A percentile compares a stretch with the other conserved stretches of the same genome.
phyloP scores from a whole-genome alignment of 352 stramenopile species.

The Phytopythium chamaehyphon region DNA sequence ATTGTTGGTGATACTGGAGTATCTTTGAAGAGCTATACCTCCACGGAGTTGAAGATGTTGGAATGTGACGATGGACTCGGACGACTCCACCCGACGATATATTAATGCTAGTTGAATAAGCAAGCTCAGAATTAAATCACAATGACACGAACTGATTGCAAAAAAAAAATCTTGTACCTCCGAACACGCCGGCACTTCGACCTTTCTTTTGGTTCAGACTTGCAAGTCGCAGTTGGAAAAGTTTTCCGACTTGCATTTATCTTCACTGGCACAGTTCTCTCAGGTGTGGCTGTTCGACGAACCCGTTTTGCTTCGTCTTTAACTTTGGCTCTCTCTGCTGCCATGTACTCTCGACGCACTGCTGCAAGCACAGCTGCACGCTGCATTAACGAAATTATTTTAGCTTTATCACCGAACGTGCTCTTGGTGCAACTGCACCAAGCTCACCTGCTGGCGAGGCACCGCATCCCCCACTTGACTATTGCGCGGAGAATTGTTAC shows the following conservation, averaged over 20 bases:
- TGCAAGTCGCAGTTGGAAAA: no score
- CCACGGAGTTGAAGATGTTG: constrained; percentile 46
- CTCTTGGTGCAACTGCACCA: background rate
- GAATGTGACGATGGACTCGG: constrained; percentile 27
- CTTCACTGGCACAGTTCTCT: background rate
- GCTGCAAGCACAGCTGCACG: constrained; percentile 42
- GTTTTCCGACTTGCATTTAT: background rate
- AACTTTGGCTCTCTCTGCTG: constrained; percentile 28
- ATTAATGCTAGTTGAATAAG: constrained; percentile 21
- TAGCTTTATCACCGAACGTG: no score
- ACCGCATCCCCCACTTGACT: constrained; percentile 10
- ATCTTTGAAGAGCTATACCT: constrained; percentile 18
- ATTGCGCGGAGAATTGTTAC: background rate
- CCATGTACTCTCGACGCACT: constrained; percentile 61
- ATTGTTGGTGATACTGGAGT: background rate
- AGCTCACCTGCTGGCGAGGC: constrained; percentile 15
- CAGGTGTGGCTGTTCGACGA: background rate
- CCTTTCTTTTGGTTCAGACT: no score
- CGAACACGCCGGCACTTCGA: no score
- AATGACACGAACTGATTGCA: no score
- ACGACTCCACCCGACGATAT: constrained; percentile 34
- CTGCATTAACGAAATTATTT: constrained; percentile 20
- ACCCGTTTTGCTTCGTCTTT: constrained; percentile 11
- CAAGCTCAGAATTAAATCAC: background rate
- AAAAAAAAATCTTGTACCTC: no score